Evolutionary conservation across 2,329 filamentous ascomycete genomes (phyloP).

Genomic region (Colletotrichum viniferum): DNA sequence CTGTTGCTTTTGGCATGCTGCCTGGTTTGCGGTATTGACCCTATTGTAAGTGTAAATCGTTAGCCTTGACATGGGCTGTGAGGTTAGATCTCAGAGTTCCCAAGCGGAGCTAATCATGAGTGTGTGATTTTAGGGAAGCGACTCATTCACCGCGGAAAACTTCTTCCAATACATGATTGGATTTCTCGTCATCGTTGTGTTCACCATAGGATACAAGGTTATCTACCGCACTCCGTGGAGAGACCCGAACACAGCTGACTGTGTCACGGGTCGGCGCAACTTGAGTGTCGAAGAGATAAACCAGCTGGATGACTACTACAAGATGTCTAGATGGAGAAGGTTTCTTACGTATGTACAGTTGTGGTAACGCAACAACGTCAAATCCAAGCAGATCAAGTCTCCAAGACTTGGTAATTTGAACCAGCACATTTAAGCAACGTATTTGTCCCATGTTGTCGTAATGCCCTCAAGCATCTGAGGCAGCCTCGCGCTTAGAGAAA

Average conservation of each 20-base stretch:
- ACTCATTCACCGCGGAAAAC: not conserved
- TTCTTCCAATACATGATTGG: not conserved
- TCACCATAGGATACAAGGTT: not conserved
- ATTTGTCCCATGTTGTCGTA: not conserved
- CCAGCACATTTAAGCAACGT: not conserved
- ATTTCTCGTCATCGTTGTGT: not conserved
- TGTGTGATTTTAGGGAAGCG: not conserved
- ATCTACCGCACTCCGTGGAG: not conserved
- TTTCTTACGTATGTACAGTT: not conserved
- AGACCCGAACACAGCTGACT: not conserved
- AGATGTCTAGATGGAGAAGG: not conserved
- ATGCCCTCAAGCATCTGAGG: too few species aligned
- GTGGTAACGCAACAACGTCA: not conserved
- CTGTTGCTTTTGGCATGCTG: not conserved
- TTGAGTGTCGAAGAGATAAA: not conserved
- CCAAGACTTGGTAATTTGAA: not conserved
- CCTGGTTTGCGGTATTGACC: not conserved
- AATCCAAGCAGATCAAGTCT: not conserved
- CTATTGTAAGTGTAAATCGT: not conserved
- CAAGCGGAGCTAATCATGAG: not conserved
- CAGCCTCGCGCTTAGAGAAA: too few species aligned
- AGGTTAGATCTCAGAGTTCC: not conserved
- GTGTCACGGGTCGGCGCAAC: not conserved
- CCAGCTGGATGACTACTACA: not conserved
- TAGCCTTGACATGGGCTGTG: not conserved